Base-by-base conservation (phyloP, 2,329 filamentous ascomycete genomes). In the Xylariaceae sp. region DNA sequence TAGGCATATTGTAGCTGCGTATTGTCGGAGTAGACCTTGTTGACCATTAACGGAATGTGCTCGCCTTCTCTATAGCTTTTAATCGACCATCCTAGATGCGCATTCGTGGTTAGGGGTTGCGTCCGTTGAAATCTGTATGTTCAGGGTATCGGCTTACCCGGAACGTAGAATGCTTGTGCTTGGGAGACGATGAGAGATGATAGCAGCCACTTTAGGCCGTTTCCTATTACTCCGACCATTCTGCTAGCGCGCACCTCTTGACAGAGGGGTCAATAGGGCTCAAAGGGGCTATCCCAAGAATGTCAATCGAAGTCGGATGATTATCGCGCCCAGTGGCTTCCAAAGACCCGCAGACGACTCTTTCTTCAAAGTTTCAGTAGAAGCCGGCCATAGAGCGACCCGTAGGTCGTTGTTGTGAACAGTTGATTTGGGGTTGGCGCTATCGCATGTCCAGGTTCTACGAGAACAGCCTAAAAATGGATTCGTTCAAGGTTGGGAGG, bases 1-100 rank as follows among this genome's bases (percentile, higher is more conserved):
- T 93, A 96, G 62, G 91, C 91, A 82, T 92, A 95, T 71, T 95
- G 91, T n/a, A 96, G 77, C 70, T 94, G 88, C 6, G 89, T 94
- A 65, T 89, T 86, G 73, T 95, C 91, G 50, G 91, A 95, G 73
- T 92, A 95, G 64, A 92, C 86, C 72, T 96, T 96, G 77, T 96
- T 96, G 60, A 94, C 89, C 50, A 93, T 85, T n/a, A 96, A 79
- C 1, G 91, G 91, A 32, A 96, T 88, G 9, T 84, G 78, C 63
- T 95, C 88, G 70, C 84, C 82, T 59, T 92, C 83, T 61, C 80
- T 81, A 70, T 95, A 95, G 67, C 84, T 91, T 68, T 86, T 88
- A 67, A 92, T 85, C 5, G 91, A 95, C 80, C 89, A 94, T 62
- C 91, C 91, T 80, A 60, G 42, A 43, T 39, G 44, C 36, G 36